Evolutionary conservation across 192 early-diverging fungal species (phyloP), one percentile per base, ranked within the genome.

Genomic region (Coemansia sp.): DNA sequence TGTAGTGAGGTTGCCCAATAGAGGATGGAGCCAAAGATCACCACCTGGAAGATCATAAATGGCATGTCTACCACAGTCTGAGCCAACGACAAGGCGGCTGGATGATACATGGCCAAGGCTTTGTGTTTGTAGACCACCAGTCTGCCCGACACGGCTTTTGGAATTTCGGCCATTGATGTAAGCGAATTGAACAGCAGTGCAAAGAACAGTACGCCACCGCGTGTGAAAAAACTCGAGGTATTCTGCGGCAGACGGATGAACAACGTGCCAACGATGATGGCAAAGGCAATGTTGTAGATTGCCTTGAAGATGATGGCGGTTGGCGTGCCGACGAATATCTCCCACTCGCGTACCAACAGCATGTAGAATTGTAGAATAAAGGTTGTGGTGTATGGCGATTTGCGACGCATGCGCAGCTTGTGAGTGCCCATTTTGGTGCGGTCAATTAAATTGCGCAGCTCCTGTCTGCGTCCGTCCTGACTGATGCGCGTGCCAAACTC

Each of bases 121-220:
- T 87, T 89, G 73, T 94, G 92, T 63, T 94, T 94, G 72, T 90
- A 85, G 19, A 90, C 67, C 25, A 91, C 83, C n/a, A 85, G 79
- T 24, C 92, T 87, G 41, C 89, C 88, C 22, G 83, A 76, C 47
- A 92, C 80, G 31, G 87, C 84, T 44, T 79, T 71, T n/a, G 90
- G 87, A 14, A 94, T 74, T 58, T 88, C 86, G 4, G 89, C 74
- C 50, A 88, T 80, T 23, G 89, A 84, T 24, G 87, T 85, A 47
- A 90, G 81, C 41, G 87, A 82, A 61, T 87, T 88, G 76, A 89
- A 88, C 49, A 89, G 60, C 9, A 89, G 76, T 53, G 78, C 82
- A 59, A 88, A 88, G 32, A 75, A 67, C 68, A 79, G 21, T 61
- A 81, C 59, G 69, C 75, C 49, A 38, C 81, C 49, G 47, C 82